Conservation (phyloP, 2,329 filamentous ascomycete species). For the Phyllosticta capitalensis region DNA sequence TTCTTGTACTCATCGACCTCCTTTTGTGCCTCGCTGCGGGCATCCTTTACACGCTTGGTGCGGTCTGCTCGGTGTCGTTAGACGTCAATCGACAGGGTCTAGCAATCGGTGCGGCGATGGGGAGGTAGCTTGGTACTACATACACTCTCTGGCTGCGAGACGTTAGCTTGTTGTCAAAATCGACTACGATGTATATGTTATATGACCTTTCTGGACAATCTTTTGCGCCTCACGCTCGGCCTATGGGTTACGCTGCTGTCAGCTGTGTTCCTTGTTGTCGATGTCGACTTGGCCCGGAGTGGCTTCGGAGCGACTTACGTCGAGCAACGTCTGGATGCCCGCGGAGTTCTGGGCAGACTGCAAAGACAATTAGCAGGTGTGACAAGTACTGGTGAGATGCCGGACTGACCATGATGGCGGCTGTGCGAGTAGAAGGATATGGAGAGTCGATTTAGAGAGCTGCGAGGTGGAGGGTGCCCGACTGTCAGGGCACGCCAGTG, state of each 20-base stretch:
- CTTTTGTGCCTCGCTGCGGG: slow-evolving; percentile 91
- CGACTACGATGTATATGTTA: slow-evolving; percentile 18
- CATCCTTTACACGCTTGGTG: slow-evolving; percentile 95
- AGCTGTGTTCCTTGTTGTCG: slow-evolving; percentile 21
- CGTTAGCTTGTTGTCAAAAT: not conserved
- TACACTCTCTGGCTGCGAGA: slow-evolving; percentile 74
- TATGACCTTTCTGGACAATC: slow-evolving; percentile 90
- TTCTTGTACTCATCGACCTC: slow-evolving; percentile 90
- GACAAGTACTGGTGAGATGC: not conserved
- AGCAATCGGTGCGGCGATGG: slow-evolving; percentile 4
- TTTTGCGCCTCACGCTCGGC: slow-evolving; percentile 97
- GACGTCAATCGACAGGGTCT: slow-evolving; percentile 11
- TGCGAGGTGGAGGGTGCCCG: slow-evolving; percentile 7
- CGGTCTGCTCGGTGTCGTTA: slow-evolving; percentile 50
- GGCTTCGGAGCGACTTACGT: slow-evolving; percentile 52
- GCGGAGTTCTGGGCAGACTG: slow-evolving; percentile 97
- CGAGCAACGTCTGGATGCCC: slow-evolving; percentile 96
- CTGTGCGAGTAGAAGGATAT: not conserved
- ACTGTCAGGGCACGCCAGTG: slow-evolving; percentile 2
- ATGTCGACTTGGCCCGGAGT: slow-evolving; percentile 18
- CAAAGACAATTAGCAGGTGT: slow-evolving; percentile 19
- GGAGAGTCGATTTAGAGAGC: slow-evolving; percentile 1
- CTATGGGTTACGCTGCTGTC: slow-evolving; percentile 40
- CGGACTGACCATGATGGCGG: slow-evolving; percentile 9
- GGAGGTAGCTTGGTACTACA: not conserved